Base-by-base conservation (phyloP, 108 stramenopile genomes). In the Pseudonitzschia multistriata region DNA sequence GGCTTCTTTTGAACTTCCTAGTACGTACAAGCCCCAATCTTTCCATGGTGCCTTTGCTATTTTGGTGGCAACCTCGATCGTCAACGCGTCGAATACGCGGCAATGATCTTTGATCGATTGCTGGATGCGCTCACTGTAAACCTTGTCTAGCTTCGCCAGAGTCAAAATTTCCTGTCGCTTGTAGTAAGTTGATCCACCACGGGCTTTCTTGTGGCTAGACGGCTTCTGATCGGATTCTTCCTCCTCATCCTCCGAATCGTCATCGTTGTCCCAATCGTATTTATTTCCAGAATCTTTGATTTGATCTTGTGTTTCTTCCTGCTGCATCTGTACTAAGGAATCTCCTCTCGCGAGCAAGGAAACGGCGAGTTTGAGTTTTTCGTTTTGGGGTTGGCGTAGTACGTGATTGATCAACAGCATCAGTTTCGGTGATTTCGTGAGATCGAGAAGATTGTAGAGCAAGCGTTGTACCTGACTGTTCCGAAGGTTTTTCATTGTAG, bases 91-190 rank as follows among this genome's bases (percentile, higher is more conserved):
- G 40, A 66, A 34, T 62, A 64, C 25, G 73, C 54, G 22, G 21
- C 17, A 17, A 13, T 45, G 28, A 40, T 85, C 50, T 62, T 73
- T 28, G 42, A 48, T 49, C 49, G 68, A 22, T 77, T 73, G 48
- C 28, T 67, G 60, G 19, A 66, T 61, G 17, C 66, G 49, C 13
- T 77, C 74, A 63, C 80, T 79, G 83, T 81, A 89, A 37, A 86
- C 15, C n/a, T 56, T 49, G 35, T 89, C 88, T 34, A 89, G 70
- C 67, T 83, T 89, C 22, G 67, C 73, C 55, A 85, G 21, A 1
- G 88, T 89, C 73, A 79, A 75, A 24, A 89, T 64, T 36, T 89
- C 86, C 57, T 83, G 73, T 21, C 84, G 68, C 33, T 83, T 74
- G 59, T 74, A 74, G 52, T 74, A 74, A 48, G 48, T 74, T 0